A percentile compares a stretch with the other conserved stretches of the same genome.
These are phyloP conservation scores for Royoungia palumana DNA, from an alignment of 768 basidiomycete species.

Conservation along the genomic window DNA sequence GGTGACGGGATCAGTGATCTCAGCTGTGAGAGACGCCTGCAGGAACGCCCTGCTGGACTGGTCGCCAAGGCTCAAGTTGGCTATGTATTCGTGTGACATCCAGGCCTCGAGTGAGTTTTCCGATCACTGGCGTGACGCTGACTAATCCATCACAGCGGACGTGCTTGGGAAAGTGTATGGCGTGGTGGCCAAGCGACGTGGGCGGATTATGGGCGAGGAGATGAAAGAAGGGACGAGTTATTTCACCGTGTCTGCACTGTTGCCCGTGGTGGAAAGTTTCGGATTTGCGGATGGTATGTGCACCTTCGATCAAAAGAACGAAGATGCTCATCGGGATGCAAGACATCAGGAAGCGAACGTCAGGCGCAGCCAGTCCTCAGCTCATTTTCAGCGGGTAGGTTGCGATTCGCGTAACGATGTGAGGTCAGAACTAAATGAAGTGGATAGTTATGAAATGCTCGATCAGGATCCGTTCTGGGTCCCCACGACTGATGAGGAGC, in stretches of 20 bases:
- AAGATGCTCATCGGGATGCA: constrained; percentile 7
- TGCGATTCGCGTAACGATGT: neutral
- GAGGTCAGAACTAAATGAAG: constrained; percentile 14
- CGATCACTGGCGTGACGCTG: constrained; percentile 3
- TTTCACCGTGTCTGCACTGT: constrained; percentile 85
- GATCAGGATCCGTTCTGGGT: constrained; percentile 98
- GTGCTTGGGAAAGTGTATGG: constrained; percentile 97
- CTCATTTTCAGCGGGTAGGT: constrained; percentile 91
- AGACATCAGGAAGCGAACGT: constrained; percentile 96
- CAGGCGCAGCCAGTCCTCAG: constrained; percentile 96
- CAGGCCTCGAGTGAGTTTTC: constrained; percentile 84
- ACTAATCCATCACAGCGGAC: constrained; percentile 57
- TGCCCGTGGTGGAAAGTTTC: constrained; percentile 97
- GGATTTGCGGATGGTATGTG: constrained; percentile 90
- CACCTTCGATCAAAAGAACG: neutral
- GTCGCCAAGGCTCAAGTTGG: constrained; percentile 95
- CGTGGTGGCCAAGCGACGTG: constrained; percentile 88
- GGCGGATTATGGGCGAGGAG: constrained; percentile 92
- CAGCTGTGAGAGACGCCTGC: constrained; percentile 86
- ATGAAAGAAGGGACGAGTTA: constrained; percentile 98
- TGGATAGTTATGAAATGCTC: constrained; percentile 79
- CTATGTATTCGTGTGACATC: constrained; percentile 99
- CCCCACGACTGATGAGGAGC: constrained; percentile 92
- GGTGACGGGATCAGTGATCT: constrained; percentile 86
- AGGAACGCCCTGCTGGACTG: constrained; percentile 89